Evolutionary conservation across 495 filamentous ascomycete species (phyloP).

Genomic region (Lasiosphaeris hirsuta): DNA sequence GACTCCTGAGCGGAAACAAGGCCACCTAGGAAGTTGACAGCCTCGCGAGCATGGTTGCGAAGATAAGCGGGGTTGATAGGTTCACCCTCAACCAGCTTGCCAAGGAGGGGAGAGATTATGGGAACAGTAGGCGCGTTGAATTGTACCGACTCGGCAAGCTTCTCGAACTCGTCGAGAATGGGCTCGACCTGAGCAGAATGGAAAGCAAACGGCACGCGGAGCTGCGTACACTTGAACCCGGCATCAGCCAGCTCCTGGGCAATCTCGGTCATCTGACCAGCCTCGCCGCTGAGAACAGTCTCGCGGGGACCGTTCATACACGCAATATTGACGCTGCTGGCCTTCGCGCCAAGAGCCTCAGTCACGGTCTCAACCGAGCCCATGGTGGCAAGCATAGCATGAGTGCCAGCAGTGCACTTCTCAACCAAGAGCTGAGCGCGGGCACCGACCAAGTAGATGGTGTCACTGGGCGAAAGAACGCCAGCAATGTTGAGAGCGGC

Average conservation of each 20-base stretch:
- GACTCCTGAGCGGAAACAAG: conserved; percentile 53
- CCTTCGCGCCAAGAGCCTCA: conserved; percentile 37
- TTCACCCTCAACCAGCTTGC: conserved; percentile 56
- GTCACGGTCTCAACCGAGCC: conserved; percentile 40
- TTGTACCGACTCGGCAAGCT: conserved; percentile 52
- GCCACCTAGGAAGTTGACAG: conserved; percentile 70
- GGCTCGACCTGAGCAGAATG: conserved; percentile 79
- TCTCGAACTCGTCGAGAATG: conserved; percentile 65
- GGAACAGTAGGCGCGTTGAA: conserved; percentile 64
- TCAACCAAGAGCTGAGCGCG: conserved; percentile 73
- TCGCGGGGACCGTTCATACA: conserved; percentile 62
- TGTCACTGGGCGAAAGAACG: conserved; percentile 72
- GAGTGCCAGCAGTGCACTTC: conserved; percentile 67
- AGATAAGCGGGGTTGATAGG: conserved; percentile 61
- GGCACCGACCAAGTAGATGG: conserved; percentile 74
- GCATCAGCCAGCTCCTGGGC: conserved; percentile 54
- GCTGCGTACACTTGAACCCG: conserved; percentile 63
- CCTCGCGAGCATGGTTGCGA: conserved; percentile 60
- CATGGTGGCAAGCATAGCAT: conserved; percentile 62
- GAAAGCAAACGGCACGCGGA: conserved; percentile 76
- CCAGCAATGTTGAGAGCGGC: conserved; percentile 80
- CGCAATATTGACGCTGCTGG: conserved; percentile 41
- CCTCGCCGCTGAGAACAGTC: conserved; percentile 58
- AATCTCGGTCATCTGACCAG: conserved; percentile 52
- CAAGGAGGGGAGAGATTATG: conserved; percentile 66